A percentile compares a stretch with the other conserved stretches of the same genome.
Evolutionary conservation across 1,284 basidiomycete species (phyloP).

Genomic region (Malassezia restricta): DNA sequence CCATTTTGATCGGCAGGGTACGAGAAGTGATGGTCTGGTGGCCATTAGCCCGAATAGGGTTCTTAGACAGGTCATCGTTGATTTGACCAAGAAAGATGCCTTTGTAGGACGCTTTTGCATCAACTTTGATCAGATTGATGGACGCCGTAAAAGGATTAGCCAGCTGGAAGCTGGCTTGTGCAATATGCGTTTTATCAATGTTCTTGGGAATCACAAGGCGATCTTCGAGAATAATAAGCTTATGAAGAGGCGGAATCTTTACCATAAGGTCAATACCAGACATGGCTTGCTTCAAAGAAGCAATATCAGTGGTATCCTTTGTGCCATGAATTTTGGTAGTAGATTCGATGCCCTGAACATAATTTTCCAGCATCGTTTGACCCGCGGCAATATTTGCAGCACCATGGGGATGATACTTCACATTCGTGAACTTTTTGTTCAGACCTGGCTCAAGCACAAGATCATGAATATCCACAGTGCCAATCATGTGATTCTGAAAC

Average conservation of each 20-base stretch:
- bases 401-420: constrained; percentile 58
- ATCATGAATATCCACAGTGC: constrained; percentile 54
- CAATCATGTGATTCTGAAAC: constrained; percentile 55
- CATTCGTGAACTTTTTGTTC: constrained; percentile 49
- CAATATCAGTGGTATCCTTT: constrained; percentile 55
- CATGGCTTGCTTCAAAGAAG: constrained; percentile 57
- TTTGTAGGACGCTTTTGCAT: constrained; percentile 52
- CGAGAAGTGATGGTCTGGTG: constrained; percentile 57
- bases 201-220: constrained; percentile 41
- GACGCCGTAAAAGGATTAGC: constrained; percentile 65
- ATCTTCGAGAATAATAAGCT: constrained; percentile 54
- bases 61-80: constrained; percentile 50
- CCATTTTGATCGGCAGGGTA: constrained; percentile 56
- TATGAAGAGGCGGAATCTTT: constrained; percentile 58
- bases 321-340: constrained; percentile 56
- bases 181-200: constrained; percentile 34
- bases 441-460: constrained; percentile 24
- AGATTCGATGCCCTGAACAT: constrained; percentile 57
- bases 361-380: constrained; percentile 57
- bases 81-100: constrained; percentile 47
- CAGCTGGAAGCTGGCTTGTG: constrained; percentile 47
- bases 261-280: constrained; percentile 57
- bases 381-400: constrained; percentile 53
- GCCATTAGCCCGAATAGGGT: constrained; percentile 56
- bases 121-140: constrained; percentile 57